Evolutionary conservation across 208 protist species (phyloP).

Genomic region (Crithidia mellificae): DNA sequence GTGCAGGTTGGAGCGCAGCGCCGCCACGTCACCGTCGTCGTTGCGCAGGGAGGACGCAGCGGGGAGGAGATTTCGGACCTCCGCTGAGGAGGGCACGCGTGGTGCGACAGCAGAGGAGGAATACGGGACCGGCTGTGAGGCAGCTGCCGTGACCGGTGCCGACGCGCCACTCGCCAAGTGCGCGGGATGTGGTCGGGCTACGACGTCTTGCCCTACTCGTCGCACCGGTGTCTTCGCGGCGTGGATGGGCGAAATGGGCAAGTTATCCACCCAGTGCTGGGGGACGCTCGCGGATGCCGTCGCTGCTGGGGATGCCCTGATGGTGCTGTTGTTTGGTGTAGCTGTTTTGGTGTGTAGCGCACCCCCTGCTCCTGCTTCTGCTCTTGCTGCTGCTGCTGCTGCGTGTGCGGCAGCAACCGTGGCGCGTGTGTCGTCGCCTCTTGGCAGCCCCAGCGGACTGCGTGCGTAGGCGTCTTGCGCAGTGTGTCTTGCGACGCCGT

Average conservation of each 20-base stretch:
- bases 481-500: not conserved
- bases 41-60: not conserved
- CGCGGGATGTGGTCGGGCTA: not conserved
- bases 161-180: not conserved
- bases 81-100: not conserved
- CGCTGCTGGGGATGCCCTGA: no score
- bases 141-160: slow-evolving; percentile 1
- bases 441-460: not conserved
- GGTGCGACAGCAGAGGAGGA: not conserved
- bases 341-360: no score
- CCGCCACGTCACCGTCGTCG: slow-evolving; percentile 12
- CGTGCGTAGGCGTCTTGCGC: not conserved
- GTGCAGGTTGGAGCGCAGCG: slow-evolving; percentile 26
- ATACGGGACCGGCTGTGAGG: slow-evolving; percentile 5
- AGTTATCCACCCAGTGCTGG: slow-evolving; percentile 1
- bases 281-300: not conserved
- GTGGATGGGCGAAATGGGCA: slow-evolving; percentile 18
- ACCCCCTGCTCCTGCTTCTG: no score
- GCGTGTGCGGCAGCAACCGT: not conserved
- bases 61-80: not conserved
- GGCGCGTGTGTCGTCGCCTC: not conserved
- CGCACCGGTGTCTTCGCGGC: not conserved
- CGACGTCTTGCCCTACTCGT: not conserved
- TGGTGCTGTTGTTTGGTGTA: no score
- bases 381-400: not conserved